Percentiles rank a stretch among this genome's conserved stretches.
phyloP scores from a whole-genome alignment of 1,139 yeast genomes.

The Maudiozyma humilis region DNA sequence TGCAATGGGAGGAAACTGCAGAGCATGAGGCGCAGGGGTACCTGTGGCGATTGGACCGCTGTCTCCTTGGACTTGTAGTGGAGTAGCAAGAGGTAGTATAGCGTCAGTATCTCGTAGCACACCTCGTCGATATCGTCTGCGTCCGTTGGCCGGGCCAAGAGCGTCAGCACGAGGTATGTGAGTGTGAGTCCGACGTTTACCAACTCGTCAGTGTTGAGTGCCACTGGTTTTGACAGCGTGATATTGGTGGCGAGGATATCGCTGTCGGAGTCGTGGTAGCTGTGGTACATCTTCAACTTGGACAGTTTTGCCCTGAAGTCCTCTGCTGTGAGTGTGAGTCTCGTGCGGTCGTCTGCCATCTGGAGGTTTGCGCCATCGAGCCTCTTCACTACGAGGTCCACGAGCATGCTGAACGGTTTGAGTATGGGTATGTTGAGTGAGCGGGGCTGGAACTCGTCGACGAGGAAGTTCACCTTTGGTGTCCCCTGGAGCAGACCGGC shows the following conservation, averaged over 20 bases:
- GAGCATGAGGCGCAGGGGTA: slow-evolving; percentile 23
- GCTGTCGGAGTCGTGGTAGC: slow-evolving; percentile 13
- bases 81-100: slow-evolving; percentile 23
- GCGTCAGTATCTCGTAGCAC: slow-evolving; percentile 26
- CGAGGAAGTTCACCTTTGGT: slow-evolving; percentile 25
- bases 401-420: slow-evolving; percentile 22
- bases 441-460: slow-evolving; percentile 28
- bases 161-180: slow-evolving; percentile 21
- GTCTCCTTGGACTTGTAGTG: slow-evolving; percentile 10
- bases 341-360: slow-evolving; percentile 12
- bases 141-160: slow-evolving; percentile 10
- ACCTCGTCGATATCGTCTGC: slow-evolving; percentile 15
- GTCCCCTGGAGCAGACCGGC: slow-evolving; percentile 26
- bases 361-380: slow-evolving; percentile 24
- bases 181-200: slow-evolving; percentile 27
- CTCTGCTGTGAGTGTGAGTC: slow-evolving; percentile 17
- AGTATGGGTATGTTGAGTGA: slow-evolving; percentile 16
- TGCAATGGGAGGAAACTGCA: slow-evolving; percentile 26
- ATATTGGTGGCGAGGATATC: not conserved
- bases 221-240: not conserved
- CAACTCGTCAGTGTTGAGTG: slow-evolving; percentile 19
- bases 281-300: slow-evolving; percentile 25
- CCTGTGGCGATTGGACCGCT: slow-evolving; percentile 7
- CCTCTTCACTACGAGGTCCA: slow-evolving; percentile 16
- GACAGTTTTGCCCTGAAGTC: slow-evolving; percentile 20